Conservation (phyloP, 148 eudicot genomes). For the Rhododendron henanense region DNA sequence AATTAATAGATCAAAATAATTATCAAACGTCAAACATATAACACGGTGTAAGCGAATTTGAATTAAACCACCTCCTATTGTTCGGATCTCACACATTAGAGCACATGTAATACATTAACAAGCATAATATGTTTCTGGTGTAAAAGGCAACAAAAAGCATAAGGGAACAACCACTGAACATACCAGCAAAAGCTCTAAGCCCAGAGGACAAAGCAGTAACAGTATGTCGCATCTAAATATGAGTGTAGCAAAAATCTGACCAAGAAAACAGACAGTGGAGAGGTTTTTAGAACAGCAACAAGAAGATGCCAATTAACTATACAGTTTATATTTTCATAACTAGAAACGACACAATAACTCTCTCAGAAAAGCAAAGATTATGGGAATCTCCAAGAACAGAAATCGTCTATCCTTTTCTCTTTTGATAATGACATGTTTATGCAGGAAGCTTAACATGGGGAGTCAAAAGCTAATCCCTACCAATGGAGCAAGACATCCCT, state of each 20-base stretch:
- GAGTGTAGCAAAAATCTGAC: slow-evolving; percentile 74
- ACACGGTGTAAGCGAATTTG: neutral
- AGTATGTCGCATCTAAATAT: slow-evolving; percentile 90
- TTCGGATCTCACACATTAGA: neutral
- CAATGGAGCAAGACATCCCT: neutral
- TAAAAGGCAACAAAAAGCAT: neutral
- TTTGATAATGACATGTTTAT: neutral
- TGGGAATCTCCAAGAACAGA: neutral
- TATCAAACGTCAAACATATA: neutral
- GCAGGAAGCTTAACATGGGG: neutral
- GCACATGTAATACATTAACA: neutral
- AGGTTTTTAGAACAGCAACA: slow-evolving; percentile 12
- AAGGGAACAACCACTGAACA: slow-evolving; percentile 17
- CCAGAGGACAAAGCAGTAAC: slow-evolving; percentile 76
- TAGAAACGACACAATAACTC: neutral
- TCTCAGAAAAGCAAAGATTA: neutral
- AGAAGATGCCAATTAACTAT: neutral
- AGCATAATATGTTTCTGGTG: neutral
- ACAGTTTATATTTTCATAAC: neutral
- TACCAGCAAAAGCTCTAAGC: slow-evolving; percentile 88
- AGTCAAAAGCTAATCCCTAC: slow-evolving; percentile 1
- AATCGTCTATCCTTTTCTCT: neutral
- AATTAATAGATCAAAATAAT: neutral
- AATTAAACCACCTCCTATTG: neutral
- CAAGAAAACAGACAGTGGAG: slow-evolving; percentile 22